Percentiles rank a stretch among this genome's conserved stretches.
phyloP scores from a whole-genome alignment of 352 stramenopile genomes.

The Globisporangium nunn region DNA sequence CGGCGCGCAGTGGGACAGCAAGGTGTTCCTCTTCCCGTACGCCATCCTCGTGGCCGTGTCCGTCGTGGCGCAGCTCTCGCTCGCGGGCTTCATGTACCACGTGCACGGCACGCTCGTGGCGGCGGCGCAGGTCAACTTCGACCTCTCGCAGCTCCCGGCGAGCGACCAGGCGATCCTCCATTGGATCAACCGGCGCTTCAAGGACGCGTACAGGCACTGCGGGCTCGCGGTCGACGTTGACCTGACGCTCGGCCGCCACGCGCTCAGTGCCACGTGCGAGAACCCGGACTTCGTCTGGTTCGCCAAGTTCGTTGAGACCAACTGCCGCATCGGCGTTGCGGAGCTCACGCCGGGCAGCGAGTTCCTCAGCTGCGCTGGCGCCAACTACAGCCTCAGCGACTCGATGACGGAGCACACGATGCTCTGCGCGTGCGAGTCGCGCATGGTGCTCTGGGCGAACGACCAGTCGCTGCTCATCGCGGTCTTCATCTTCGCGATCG shows the following conservation, averaged over 20 bases:
- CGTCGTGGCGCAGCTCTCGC: constrained; percentile 66
- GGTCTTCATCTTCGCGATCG: constrained; percentile 74
- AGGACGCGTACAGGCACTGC: constrained; percentile 68
- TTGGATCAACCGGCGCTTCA: constrained; percentile 77
- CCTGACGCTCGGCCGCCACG: constrained; percentile 28
- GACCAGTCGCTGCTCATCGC: constrained; percentile 71
- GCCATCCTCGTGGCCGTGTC: constrained; percentile 72
- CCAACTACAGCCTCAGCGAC: constrained; percentile 52
- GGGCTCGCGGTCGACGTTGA: constrained; percentile 61
- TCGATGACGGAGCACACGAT: constrained; percentile 72
- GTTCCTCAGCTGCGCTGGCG: constrained; percentile 64
- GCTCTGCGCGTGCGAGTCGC: constrained; percentile 76
- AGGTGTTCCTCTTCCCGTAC: constrained; percentile 81
- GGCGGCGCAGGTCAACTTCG: constrained; percentile 62
- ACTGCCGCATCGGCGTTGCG: constrained; percentile 52
- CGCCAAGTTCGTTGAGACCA: constrained; percentile 57
- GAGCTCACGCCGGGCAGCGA: constrained; percentile 49
- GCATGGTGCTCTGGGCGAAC: constrained; percentile 75
- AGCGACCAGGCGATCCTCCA: constrained; percentile 57
- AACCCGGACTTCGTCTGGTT: constrained; percentile 68
- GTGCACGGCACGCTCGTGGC: constrained; percentile 66
- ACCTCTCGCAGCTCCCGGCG: constrained; percentile 43
- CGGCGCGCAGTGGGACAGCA: constrained; percentile 81
- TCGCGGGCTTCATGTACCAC: constrained; percentile 77
- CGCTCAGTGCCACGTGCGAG: constrained; percentile 43